Evolutionary conservation across 768 basidiomycete species (phyloP).

Genomic region (Termitomyces sp.): DNA sequence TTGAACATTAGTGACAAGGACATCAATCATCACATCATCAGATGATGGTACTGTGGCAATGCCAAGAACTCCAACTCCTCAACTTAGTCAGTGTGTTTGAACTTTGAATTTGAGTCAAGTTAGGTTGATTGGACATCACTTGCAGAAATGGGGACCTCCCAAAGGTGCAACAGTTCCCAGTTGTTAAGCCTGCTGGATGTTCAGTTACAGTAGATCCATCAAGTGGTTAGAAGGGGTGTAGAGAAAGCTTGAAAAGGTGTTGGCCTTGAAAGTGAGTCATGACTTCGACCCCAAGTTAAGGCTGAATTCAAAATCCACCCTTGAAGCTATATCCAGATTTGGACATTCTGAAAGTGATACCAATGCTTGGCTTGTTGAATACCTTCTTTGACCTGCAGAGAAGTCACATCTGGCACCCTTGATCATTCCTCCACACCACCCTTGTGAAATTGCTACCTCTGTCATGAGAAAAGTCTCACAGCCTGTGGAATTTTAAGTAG

Average conservation of each 20-base stretch:
- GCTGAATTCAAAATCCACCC: not conserved
- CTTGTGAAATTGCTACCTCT: conserved; percentile 30
- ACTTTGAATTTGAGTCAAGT: too few species aligned
- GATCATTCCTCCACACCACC: conserved; percentile 1
- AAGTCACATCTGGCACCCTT: not conserved
- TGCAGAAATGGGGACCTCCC: conserved; percentile 57
- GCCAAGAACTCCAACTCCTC: too few species aligned
- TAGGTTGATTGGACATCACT: not conserved
- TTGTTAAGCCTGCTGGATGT: not conserved
- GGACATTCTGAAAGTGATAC: conserved; percentile 46
- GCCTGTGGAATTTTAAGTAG: conserved; percentile 24
- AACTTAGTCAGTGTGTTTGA: too few species aligned
- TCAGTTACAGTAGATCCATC: conserved; percentile 43
- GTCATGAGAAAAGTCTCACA: conserved; percentile 31
- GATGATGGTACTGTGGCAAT: too few species aligned
- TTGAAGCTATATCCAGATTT: conserved; percentile 63
- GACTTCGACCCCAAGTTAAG: not conserved
- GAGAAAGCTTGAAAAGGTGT: conserved; percentile 63
- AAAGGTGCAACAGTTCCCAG: conserved; percentile 41
- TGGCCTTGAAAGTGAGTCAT: conserved; percentile 35
- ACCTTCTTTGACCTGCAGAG: not conserved
- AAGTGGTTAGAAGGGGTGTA: conserved; percentile 58
- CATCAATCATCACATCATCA: too few species aligned
- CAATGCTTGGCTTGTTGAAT: conserved; percentile 14
- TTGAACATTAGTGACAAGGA: too few species aligned